phyloP scores from a whole-genome alignment of 2,329 filamentous ascomycete genomes.

The Penicillium oxalicum region DNA sequence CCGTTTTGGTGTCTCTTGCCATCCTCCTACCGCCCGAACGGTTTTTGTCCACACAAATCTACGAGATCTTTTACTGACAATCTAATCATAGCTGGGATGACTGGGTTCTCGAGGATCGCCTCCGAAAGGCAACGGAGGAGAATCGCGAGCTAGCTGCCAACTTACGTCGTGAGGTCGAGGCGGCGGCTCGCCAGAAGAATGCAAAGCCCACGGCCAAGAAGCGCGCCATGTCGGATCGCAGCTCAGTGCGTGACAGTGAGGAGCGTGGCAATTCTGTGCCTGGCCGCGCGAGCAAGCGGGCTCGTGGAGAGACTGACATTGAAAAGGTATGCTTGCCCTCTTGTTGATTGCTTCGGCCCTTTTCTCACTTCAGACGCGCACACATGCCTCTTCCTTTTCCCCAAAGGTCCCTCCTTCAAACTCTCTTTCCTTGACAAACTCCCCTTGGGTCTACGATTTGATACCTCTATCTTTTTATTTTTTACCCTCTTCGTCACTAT shows the following conservation, averaged over 20 bases:
- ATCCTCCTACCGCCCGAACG: no score
- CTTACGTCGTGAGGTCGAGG: constrained; percentile 40
- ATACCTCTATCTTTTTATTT: constrained; percentile 3
- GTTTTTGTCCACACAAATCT: not conserved
- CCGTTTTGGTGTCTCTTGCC: no score
- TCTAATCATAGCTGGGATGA: constrained; percentile 72
- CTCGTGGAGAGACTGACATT: constrained; percentile 43
- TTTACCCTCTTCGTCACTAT: not conserved
- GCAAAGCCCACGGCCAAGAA: constrained; percentile 36
- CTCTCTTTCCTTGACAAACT: no score
- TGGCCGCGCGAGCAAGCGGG: constrained; percentile 40
- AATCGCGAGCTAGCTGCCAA: constrained; percentile 76
- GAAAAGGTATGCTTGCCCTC: constrained; percentile 36
- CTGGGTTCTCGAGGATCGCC: constrained; percentile 89
- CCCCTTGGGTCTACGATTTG: no score
- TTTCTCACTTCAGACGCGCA: not conserved
- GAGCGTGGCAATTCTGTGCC: constrained; percentile 41
- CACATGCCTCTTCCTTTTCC: not conserved
- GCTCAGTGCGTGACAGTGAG: constrained; percentile 42
- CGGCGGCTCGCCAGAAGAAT: constrained; percentile 28
- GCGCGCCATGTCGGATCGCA: constrained; percentile 37
- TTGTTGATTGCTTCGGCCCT: not conserved
- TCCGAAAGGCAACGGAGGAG: constrained; percentile 90
- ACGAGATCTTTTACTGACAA: not conserved
- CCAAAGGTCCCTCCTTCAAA: not conserved